Evolutionary conservation across 2,329 filamentous ascomycete genomes (phyloP), one percentile per base, ranked within the genome.

Genomic region (Botrytis galanthina): DNA sequence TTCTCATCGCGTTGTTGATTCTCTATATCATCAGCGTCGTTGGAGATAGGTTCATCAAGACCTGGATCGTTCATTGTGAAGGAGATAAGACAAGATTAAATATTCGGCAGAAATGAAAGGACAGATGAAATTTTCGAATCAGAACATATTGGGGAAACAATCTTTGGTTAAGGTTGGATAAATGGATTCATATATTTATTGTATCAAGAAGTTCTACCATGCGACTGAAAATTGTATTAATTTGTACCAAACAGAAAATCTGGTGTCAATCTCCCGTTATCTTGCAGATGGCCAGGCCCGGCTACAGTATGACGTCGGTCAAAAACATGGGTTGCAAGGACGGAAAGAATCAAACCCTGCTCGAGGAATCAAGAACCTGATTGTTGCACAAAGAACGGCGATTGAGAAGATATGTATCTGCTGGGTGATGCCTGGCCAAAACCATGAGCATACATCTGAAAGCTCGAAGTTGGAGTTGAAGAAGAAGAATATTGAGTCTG

Each of bases 21-120:
- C 68, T 80, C 79, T 18, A 80, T 71, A 75, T 79, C 76, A 29
- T 79, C 74, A 20, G 78, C 78, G 72, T 79, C 76, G 16, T 75
- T 74, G 4, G 75, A 76, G 62, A 80, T 80, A 0, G 78, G 77
- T 51, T 77, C 75, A 59, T 80, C 76, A 22, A 80, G 76, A 22
- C 79, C 79, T 51, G 78, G 79, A 66, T 79, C 78, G 70, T 80
- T 80, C 79, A 80, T 80, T 14, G 63, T 77, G 59, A n/a, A 22
- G n/a, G n/a, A 29, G 29, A 26, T 68, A 20, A 29, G 48, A 57
- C 26, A 22, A 29, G 63, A 6, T 37, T 8, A 57, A 26, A 9
- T 26, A 29, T 4, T 29, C 7, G 64, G 26, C 48, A 57, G 10
- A 32, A 32, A 29, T 68, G 16, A 42, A 22, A 29, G 22, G 64